Evolutionary conservation across 768 basidiomycete species (phyloP).

Genomic region (Boletus patriciae): DNA sequence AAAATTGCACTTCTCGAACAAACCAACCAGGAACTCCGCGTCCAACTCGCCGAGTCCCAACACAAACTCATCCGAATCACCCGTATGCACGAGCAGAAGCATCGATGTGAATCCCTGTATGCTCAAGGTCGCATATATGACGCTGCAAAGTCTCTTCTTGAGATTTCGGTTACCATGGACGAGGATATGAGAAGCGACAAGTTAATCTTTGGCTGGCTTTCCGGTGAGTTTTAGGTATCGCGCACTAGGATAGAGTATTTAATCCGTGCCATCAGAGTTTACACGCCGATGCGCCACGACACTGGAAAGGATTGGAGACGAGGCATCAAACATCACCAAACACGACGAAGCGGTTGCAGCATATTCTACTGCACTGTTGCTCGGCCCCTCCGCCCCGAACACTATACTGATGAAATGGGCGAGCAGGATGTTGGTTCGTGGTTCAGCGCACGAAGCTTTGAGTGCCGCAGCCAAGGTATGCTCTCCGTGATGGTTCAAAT

Average conservation of each 20-base stretch:
- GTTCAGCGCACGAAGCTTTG: neutral
- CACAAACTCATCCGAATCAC: neutral
- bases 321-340: neutral
- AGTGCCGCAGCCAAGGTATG: neutral
- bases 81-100: neutral
- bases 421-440: neutral
- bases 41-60: neutral
- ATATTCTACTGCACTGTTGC: neutral
- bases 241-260: neutral
- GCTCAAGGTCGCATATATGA: neutral
- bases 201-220: neutral
- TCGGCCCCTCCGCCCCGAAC: neutral
- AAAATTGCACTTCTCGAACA: neutral
- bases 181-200: neutral
- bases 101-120: slow-evolving; percentile 1
- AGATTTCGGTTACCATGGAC: neutral
- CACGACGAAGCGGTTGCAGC: neutral
- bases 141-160: neutral
- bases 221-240: neutral
- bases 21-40: neutral
- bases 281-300: neutral
- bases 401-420: neutral
- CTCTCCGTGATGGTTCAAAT: too few species aligned
- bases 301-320: neutral
- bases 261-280: neutral